phyloP scores from a whole-genome alignment of 1,139 yeast species.

The Blastobotrys raffinosifermentans region DNA sequence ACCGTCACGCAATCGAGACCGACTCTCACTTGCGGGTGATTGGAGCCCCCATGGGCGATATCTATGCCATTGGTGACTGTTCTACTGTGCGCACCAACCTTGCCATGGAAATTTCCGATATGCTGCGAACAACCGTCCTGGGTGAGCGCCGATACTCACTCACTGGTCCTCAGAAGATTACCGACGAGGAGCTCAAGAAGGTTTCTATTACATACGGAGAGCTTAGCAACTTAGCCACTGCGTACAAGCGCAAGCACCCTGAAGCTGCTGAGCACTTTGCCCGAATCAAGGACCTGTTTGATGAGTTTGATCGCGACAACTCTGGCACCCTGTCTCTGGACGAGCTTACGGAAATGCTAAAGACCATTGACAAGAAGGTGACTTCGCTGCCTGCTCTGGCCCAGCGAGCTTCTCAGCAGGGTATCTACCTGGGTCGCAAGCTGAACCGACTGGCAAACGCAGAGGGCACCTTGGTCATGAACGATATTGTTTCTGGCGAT shows the following conservation, averaged over 20 bases:
- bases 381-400: constrained; percentile 66
- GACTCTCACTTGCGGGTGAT: constrained; percentile 58
- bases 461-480: constrained; percentile 33
- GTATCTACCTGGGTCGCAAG: constrained; percentile 53
- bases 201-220: constrained; percentile 43
- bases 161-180: constrained; percentile 18
- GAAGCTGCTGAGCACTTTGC: constrained; percentile 51
- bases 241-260: constrained; percentile 47
- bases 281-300: constrained; percentile 44
- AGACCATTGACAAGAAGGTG: constrained; percentile 52
- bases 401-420: constrained; percentile 63
- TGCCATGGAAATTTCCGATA: constrained; percentile 46
- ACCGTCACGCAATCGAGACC: constrained; percentile 58
- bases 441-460: constrained; percentile 43
- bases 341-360: constrained; percentile 44
- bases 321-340: constrained; percentile 45
- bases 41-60: constrained; percentile 57
- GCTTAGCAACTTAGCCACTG: constrained; percentile 39
- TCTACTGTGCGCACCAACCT: constrained; percentile 54
- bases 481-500: constrained; percentile 43
- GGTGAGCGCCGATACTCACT: constrained; percentile 19
- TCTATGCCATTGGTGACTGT: constrained; percentile 65
- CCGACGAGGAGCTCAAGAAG: constrained; percentile 37
- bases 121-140: constrained; percentile 25
- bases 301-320: constrained; percentile 43